phyloP scores from a whole-genome alignment of 2,329 filamentous ascomycete genomes.

The Pseudogymnoascus sp. region DNA sequence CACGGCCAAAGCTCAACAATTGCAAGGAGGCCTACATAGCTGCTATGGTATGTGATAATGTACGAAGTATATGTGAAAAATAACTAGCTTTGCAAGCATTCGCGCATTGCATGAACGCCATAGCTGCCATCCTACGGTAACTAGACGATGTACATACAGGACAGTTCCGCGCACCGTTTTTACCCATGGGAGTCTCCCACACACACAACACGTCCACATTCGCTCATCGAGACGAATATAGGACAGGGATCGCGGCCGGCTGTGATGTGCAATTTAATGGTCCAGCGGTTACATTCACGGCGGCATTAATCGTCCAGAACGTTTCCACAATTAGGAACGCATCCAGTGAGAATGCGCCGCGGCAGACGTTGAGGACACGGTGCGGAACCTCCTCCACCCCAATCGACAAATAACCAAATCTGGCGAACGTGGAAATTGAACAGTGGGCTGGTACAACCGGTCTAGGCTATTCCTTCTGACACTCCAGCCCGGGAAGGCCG shows the following conservation, averaged over 20 bases:
- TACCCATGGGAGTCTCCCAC: neutral
- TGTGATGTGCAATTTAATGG: conserved; percentile 2
- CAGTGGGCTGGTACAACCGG: neutral
- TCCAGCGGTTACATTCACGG: neutral
- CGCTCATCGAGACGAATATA: neutral
- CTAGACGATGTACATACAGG: neutral
- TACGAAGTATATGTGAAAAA: neutral
- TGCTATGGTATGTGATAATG: neutral
- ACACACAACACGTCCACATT: neutral
- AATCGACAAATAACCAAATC: neutral
- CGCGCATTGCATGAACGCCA: conserved; percentile 4
- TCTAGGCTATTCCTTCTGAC: conserved; percentile 8
- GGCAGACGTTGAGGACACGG: neutral
- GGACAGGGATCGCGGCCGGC: neutral
- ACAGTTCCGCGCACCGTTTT: neutral
- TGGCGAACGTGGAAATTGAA: neutral
- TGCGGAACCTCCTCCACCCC: neutral
- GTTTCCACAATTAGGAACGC: neutral
- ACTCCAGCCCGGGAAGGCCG: neutral
- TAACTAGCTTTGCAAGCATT: conserved; percentile 2
- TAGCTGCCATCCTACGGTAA: neutral
- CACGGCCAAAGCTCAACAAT: conserved; percentile 4
- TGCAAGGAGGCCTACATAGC: neutral
- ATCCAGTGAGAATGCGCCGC: neutral
- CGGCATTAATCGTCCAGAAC: neutral